Conservation (phyloP, 2,329 filamentous ascomycete species). For the Lasiodiplodia sp. region DNA sequence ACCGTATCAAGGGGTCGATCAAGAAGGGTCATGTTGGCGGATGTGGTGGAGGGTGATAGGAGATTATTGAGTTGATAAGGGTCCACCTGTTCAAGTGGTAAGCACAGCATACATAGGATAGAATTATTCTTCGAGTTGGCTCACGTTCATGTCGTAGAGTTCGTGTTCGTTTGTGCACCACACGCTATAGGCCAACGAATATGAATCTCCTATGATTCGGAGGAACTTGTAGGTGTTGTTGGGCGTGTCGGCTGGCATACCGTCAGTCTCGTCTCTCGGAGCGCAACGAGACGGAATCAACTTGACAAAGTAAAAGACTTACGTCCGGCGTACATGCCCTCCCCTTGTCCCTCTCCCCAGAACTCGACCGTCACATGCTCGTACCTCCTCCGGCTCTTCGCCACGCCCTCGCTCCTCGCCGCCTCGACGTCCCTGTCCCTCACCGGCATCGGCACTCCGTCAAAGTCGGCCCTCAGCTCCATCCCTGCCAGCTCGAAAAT, state of each 20-base stretch:
- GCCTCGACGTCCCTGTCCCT: conserved; percentile 33
- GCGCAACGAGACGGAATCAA: too few species aligned
- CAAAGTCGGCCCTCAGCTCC: conserved; percentile 40
- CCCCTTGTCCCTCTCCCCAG: conserved; percentile 41
- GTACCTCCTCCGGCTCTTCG: conserved; percentile 27
- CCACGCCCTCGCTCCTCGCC: conserved; percentile 8
- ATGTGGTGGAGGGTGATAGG: conserved; percentile 41
- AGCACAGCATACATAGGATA: neutral
- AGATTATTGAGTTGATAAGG: conserved; percentile 40
- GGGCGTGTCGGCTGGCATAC: neutral
- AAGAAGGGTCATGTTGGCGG: conserved; percentile 30
- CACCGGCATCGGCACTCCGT: conserved; percentile 46
- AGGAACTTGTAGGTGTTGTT: conserved; percentile 69
- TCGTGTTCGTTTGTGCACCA: conserved; percentile 75
- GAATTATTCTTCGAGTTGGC: conserved; percentile 31
- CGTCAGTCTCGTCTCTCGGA: neutral
- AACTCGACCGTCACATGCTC: conserved; percentile 53
- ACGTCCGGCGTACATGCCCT: conserved; percentile 4
- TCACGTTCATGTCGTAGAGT: conserved; percentile 67
- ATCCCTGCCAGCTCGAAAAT: conserved; percentile 44
- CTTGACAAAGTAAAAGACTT: neutral
- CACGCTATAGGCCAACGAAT: conserved; percentile 70
- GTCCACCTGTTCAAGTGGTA: conserved; percentile 48
- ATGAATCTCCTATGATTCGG: conserved; percentile 61
- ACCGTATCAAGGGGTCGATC: conserved; percentile 33